A percentile compares a stretch with the other conserved stretches of the same genome.
These are phyloP conservation scores for Saccharomycopsis schoenii DNA, from an alignment of 805 yeast species.

Conservation along the genomic window DNA sequence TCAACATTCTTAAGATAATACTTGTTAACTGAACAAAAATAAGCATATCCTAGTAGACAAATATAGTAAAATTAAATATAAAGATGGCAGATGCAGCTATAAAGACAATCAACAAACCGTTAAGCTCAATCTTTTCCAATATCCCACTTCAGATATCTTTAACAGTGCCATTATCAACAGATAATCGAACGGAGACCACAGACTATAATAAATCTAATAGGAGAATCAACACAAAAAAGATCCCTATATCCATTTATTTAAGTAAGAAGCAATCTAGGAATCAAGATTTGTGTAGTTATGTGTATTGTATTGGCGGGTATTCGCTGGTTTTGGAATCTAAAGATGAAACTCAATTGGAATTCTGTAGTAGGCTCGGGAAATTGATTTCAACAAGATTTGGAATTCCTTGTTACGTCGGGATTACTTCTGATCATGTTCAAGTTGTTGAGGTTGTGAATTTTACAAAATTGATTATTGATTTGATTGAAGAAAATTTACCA, in stretches of 20 bases:
- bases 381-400: constrained; percentile 32
- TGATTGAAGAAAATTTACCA: constrained; percentile 23
- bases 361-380: constrained; percentile 33
- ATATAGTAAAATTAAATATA: too few species aligned
- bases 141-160: constrained; percentile 13
- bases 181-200: neutral
- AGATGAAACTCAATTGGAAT: constrained; percentile 31
- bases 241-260: constrained; percentile 31
- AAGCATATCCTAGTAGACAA: too few species aligned
- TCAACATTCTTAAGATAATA: too few species aligned
- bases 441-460: constrained; percentile 26
- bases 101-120: neutral
- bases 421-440: constrained; percentile 30
- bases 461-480: constrained; percentile 24
- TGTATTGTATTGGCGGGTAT: constrained; percentile 33
- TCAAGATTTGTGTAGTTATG: constrained; percentile 32
- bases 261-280: constrained; percentile 25
- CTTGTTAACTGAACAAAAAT: too few species aligned
- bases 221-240: constrained; percentile 5
- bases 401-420: constrained; percentile 36
- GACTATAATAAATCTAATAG: neutral
- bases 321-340: constrained; percentile 15
- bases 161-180: constrained; percentile 9
- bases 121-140: constrained; percentile 3
- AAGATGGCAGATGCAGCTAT: neutral